Evolutionary conservation across 1,284 basidiomycete genomes (phyloP).

Genomic region (Phellinidium pouzarii): DNA sequence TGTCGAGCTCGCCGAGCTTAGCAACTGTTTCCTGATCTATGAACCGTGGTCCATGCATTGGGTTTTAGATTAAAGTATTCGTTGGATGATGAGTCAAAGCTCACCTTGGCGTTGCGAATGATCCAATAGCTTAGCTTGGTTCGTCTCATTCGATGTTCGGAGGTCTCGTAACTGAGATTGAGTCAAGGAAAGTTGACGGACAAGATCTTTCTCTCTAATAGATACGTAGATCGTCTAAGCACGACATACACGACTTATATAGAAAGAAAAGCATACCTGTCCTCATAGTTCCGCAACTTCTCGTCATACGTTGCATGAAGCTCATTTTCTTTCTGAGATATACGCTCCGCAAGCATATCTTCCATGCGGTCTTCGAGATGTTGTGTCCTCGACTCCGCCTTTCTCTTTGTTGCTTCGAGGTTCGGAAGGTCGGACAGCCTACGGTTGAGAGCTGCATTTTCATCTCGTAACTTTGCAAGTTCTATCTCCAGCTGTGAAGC

Average conservation of each 20-base stretch:
- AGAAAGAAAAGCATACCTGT: slow-evolving; percentile 50
- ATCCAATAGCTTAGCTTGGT: slow-evolving; percentile 85
- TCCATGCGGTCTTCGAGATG: slow-evolving; percentile 89
- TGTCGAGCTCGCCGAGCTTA: slow-evolving; percentile 85
- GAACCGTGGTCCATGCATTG: neutral
- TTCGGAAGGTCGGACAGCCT: slow-evolving; percentile 59
- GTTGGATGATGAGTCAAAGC: slow-evolving; percentile 10
- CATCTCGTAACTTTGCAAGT: slow-evolving; percentile 62
- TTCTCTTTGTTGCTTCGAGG: slow-evolving; percentile 70
- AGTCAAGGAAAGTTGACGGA: slow-evolving; percentile 77
- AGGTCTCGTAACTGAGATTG: slow-evolving; percentile 88
- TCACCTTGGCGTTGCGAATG: slow-evolving; percentile 83
- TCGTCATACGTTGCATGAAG: slow-evolving; percentile 96
- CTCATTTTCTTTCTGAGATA: slow-evolving; percentile 89
- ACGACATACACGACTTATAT: neutral
- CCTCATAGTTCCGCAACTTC: slow-evolving; percentile 89
- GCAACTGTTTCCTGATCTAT: slow-evolving; percentile 85
- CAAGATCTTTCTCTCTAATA: slow-evolving; percentile 84
- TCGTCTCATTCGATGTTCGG: slow-evolving; percentile 84
- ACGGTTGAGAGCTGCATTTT: slow-evolving; percentile 73
- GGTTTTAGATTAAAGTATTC: neutral
- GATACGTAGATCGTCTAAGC: neutral
- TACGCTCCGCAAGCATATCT: slow-evolving; percentile 77
- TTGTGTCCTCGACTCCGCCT: slow-evolving; percentile 65
- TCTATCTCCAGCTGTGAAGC: slow-evolving; percentile 70